phyloP scores from a whole-genome alignment of 495 filamentous ascomycete genomes.

The Trichoderma virens region DNA sequence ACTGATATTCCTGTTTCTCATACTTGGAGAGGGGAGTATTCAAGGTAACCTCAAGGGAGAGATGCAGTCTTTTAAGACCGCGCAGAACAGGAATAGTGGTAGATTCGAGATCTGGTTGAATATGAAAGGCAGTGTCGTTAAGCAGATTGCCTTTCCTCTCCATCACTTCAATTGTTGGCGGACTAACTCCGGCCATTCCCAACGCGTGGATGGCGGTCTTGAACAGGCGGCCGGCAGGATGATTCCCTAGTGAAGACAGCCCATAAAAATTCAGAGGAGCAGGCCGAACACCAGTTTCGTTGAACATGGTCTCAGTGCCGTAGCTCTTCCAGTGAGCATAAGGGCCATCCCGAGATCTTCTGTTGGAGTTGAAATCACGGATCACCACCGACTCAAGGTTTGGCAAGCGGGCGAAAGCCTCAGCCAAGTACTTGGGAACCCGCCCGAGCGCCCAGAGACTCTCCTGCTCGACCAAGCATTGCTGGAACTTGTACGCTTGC shows the following conservation, averaged over 20 bases:
- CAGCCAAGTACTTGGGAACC: slow-evolving; percentile 35
- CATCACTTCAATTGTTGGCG: neutral
- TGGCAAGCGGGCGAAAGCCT: slow-evolving; percentile 40
- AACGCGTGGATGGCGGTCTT: slow-evolving; percentile 8
- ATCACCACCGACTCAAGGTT: slow-evolving; percentile 42
- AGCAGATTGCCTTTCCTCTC: slow-evolving; percentile 11
- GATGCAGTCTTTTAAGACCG: neutral
- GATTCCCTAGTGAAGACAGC: too few species aligned
- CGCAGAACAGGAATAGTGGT: neutral
- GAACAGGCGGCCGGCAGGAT: neutral
- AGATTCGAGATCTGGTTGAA: slow-evolving; percentile 2
- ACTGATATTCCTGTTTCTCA: neutral
- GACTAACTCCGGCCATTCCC: neutral
- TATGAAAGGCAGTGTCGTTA: slow-evolving; percentile 7
- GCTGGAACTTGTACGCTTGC: too few species aligned
- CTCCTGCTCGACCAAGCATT: neutral
- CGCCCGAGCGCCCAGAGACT: neutral
- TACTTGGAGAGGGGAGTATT: slow-evolving; percentile 14
- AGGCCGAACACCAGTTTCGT: slow-evolving; percentile 10
- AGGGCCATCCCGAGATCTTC: slow-evolving; percentile 23
- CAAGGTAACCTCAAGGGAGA: neutral
- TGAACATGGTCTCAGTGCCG: slow-evolving; percentile 21
- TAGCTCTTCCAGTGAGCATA: slow-evolving; percentile 27
- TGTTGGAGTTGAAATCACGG: slow-evolving; percentile 37
- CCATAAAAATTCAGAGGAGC: too few species aligned